Evolutionary conservation across 164 flowering plant species (phyloP), one percentile per base, ranked within the genome.

Genomic region (Annona squamosa): DNA sequence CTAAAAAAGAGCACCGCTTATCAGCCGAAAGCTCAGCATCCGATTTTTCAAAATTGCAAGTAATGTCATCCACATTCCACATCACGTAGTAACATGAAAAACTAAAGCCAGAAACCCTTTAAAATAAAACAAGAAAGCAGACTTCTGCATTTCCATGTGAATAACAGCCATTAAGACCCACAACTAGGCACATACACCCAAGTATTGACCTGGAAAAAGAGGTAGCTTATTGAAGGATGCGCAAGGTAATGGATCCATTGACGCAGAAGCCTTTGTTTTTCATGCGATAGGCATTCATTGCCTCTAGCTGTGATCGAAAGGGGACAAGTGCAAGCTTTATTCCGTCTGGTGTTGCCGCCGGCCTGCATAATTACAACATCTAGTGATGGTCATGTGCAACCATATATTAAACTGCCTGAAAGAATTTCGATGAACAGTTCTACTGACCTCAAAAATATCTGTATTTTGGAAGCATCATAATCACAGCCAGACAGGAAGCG

Each of bases 401-500:
- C 16, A 37, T 66, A 42, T 16, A 66, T 42, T 66, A 7, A 66
- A 5, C 46, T 42, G 4, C 9, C 9, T 41, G 16, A 41, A 26
- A 48, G 47, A 47, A 42, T 37, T 68, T 46, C 52, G 18, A 46
- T 68, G 18, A 2, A 63, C 1, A 5, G 26, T 18, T 63, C 47
- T 6, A 70, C 71, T 70, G 62, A 87, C 93, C 93, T 91, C 43
- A 37, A 0, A 71, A 80, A 47, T 4, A 84, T 41, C 69, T 79
- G 72, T 61, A 88, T 65, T 71, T 76, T 77, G 57, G 89, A 79
- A 18, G 86, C 26, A 70, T 82, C 82, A 68, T 62, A 87, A 13
- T 81, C 80, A 79, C 84, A 89, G 67, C 97, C 96, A 71, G 84
- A 81, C 43, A 91, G 83, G 77, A 88, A 83, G 2, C 91, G 88